These are phyloP conservation scores for Capsella bursapastoris DNA, from an alignment of 345 rosid genomes.

Conservation along the genomic window DNA sequence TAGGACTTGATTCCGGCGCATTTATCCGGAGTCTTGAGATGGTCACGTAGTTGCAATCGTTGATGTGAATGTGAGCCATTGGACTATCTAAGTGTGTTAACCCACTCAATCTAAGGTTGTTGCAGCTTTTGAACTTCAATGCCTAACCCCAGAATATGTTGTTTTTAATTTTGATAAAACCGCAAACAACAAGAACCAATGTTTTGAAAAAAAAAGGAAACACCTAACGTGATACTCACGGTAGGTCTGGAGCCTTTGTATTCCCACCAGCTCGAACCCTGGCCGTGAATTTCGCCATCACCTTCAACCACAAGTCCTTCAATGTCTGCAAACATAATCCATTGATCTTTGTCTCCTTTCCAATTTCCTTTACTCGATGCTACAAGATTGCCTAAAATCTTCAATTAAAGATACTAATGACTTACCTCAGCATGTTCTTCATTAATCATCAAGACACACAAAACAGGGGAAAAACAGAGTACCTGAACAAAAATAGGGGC, in stretches of 20 bases:
- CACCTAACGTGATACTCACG: slow-evolving; percentile 30
- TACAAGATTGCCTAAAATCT: slow-evolving; percentile 45
- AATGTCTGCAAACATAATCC: slow-evolving; percentile 45
- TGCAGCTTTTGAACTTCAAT: slow-evolving; percentile 45
- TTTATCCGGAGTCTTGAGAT: slow-evolving; percentile 42
- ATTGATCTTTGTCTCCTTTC: slow-evolving; percentile 40
- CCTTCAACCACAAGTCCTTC: slow-evolving; percentile 45
- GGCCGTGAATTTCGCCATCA: slow-evolving; percentile 48
- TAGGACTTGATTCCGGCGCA: slow-evolving; percentile 50
- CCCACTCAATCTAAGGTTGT: slow-evolving; percentile 43
- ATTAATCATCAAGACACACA: background rate
- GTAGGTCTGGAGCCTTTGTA: slow-evolving; percentile 46
- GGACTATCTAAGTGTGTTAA: slow-evolving; percentile 45
- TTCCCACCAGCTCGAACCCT: slow-evolving; percentile 54
- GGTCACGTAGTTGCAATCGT: slow-evolving; percentile 39
- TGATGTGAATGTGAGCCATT: slow-evolving; percentile 47
- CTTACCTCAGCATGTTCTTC: background rate
- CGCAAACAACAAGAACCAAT: background rate
- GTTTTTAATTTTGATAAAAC: background rate
- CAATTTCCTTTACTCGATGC: slow-evolving; percentile 47
- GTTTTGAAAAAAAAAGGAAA: background rate
- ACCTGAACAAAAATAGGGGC: slow-evolving; percentile 46
- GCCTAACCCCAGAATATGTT: slow-evolving; percentile 36
- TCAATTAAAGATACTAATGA: slow-evolving; percentile 21
- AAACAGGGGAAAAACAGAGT: slow-evolving; percentile 32